These are phyloP conservation scores for Penicillium hesseltinei DNA, from an alignment of 2,329 filamentous ascomycete genomes.

Conservation along the genomic window DNA sequence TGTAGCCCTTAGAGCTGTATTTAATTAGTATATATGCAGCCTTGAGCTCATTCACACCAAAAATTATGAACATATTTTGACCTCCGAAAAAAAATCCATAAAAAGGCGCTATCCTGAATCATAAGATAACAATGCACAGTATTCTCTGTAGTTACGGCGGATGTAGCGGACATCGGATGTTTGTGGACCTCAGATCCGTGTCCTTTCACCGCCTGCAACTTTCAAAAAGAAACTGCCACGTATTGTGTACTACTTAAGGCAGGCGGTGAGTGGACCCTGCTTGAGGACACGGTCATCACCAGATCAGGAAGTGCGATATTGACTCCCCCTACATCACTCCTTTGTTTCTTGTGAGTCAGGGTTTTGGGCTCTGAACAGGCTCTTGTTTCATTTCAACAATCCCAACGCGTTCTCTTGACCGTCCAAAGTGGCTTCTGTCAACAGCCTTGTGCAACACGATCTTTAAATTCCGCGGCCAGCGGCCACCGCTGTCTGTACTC, in stretches of 20 bases:
- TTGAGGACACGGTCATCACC: slow-evolving; percentile 44
- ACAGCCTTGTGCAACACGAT: slow-evolving; percentile 26
- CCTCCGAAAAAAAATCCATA: neutral
- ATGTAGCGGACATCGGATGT: neutral
- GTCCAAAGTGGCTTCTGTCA: slow-evolving; percentile 10
- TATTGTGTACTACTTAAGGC: slow-evolving; percentile 7
- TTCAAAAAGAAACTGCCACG: slow-evolving; percentile 9
- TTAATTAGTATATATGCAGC: slow-evolving; percentile 8
- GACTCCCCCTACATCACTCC: slow-evolving; percentile 24
- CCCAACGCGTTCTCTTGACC: slow-evolving; percentile 4
- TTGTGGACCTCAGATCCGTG: neutral
- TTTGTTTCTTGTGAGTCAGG: slow-evolving; percentile 22
- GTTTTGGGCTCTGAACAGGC: slow-evolving; percentile 8
- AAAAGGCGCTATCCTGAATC: neutral
- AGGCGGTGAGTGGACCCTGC: slow-evolving; percentile 30
- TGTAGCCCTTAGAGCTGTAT: slow-evolving; percentile 1
- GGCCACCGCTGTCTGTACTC: slow-evolving; percentile 34
- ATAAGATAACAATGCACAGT: neutral
- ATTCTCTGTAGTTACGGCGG: too few species aligned
- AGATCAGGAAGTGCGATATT: slow-evolving; percentile 31
- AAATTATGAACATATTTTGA: neutral
- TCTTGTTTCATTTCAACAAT: neutral
- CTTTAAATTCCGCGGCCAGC: slow-evolving; percentile 28
- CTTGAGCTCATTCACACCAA: slow-evolving; percentile 6
- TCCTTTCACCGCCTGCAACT: slow-evolving; percentile 20